Evolutionary conservation across 2,329 filamentous ascomycete species (phyloP).

Genomic region (Monosporascus ibericus): DNA sequence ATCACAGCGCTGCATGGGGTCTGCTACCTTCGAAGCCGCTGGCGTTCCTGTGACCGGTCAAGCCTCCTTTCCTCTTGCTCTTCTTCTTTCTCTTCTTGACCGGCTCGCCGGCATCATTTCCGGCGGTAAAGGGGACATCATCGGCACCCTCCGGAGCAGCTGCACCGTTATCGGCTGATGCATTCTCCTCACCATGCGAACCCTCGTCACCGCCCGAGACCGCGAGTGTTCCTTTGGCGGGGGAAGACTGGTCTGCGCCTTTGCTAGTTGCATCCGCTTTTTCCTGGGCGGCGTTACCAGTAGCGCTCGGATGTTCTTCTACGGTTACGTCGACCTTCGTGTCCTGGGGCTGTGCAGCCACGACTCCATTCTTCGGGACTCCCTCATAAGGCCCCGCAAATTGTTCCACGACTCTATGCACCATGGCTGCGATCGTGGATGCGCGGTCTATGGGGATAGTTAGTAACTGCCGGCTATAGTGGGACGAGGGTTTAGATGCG

Average conservation of each 20-base stretch:
- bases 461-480: constrained; percentile 4
- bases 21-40: constrained; percentile 64
- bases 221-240: no score
- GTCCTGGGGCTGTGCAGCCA: constrained; percentile 1
- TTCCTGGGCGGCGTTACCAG: no score
- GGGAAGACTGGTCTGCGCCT: no score
- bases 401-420: constrained; percentile 4
- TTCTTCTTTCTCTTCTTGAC: constrained; percentile 38
- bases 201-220: no score
- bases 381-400: constrained; percentile 2
- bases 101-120: neutral
- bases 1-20: neutral
- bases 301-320: neutral
- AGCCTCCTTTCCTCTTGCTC: constrained; percentile 25
- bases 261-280: no score
- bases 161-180: no score
- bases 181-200: no score
- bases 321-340: neutral
- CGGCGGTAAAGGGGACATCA: no score
- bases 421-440: constrained; percentile 2
- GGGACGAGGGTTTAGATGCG: no score
- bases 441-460: constrained; percentile 4
- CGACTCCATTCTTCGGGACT: neutral
- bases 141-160: no score
- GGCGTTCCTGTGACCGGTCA: constrained; percentile 37